Evolutionary conservation across 192 early-diverging fungal genomes (phyloP), one percentile per base, ranked within the genome.

Genomic region (Coemansia sp.): DNA sequence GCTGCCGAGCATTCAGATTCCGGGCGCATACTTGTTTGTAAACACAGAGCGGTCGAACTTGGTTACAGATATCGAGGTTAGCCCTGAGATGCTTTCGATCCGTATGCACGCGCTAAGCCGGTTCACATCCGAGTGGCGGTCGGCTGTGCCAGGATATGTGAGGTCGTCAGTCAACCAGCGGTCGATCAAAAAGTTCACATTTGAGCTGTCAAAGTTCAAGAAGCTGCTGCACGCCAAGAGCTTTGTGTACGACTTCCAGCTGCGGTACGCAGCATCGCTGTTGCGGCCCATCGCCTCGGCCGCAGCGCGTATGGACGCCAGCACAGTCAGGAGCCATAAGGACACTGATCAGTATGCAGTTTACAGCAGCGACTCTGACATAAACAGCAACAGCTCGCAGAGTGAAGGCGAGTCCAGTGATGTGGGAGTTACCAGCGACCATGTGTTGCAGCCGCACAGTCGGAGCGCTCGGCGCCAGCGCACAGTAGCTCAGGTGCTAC

Each of bases 201-300:
- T 75, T 54, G 75, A 83, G 38, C 67, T 75, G 51, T 71, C 82
- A 62, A 69, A 75, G 62, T 71, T 68, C 72, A 83, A 75, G 37
- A 83, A 83, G 69, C 69, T 83, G 40, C 73, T 83, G 17, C 82
- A 83, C 25, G 64, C 64, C 4, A 78, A 72, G 55, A 79, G 76
- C 69, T 83, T 83, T 66, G 66, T 78, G 19, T 78, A 75, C 23
- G 82, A 83, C 67, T 83, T 78, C 51, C 82, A 83, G 82, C 73
- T 83, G 34, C 82, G 82, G 62, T 78, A 75, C 28, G 62, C 79
- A 5, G 69, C 72, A 1, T 57, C 38, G 15, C 21, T 81, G 25
- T 68, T 81, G 40, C 71, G 59, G 56, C 66, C 68, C 5, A 50
- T 66, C 10, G 62, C 34, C 19, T 23, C 59, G 1, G 47, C 12